Base-by-base conservation (phyloP, 2,329 filamentous ascomycete species). In the Penicillium polonicum region DNA sequence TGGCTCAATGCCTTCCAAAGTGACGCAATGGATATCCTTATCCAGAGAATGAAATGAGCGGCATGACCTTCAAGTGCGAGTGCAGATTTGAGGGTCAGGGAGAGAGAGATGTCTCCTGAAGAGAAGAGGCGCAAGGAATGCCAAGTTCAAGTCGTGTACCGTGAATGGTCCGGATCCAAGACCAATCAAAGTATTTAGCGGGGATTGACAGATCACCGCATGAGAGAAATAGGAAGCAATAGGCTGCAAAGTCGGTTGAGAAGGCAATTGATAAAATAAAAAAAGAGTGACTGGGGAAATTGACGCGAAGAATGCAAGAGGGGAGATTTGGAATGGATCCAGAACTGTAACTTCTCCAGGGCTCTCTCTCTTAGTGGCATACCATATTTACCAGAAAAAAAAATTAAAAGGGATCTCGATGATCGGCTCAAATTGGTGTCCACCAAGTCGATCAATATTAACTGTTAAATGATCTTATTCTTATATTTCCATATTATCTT, bases 361-460 rank as follows among this genome's bases (percentile, higher is more conserved):
- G 25, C 51, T 31, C 29, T 31, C 29, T 42, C 39, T 42, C 29
- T 55, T 59, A 59, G 52, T 50, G 53, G 48, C 57, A 48, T 39
- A 56, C 58, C n/a, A 62, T 36, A 23, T 51, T 44, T 39, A 46
- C 29, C 4, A 46, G 5, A 50, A 50, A 52, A 54, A 52, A 52
- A 52, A 59, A 48, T 50, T 17, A 36, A 54, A 55, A 58, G 41
- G 50, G 64, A 65, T 62, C 60, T 60, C 59, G 59, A 60, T 60
- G 63, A 65, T 66, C 63, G 61, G 58, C 64, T 53, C 19, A 35
- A 52, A 52, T 36, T 56, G 42, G 56, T 58, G 62, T 53, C 61
- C 58, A 61, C 62, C 57, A 39, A 15, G 53, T 55, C 55, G 61
- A 61, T 64, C 60, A 35, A 38, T 42, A 52, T 44, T 52, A 25